Conservation (phyloP, 2,329 filamentous ascomycete species). For the Beauveria brongniartii region DNA sequence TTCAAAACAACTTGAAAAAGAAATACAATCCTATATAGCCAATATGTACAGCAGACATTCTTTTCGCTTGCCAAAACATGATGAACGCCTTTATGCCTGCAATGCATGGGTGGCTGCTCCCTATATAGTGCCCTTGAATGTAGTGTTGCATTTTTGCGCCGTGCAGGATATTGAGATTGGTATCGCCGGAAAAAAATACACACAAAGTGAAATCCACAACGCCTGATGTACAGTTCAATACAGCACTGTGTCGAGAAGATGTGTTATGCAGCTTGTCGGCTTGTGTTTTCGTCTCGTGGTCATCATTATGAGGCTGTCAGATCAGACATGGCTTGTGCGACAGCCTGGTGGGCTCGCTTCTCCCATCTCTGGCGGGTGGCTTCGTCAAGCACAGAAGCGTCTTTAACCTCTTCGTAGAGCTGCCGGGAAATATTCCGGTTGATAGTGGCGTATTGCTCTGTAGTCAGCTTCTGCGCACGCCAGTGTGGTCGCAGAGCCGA, state of each 20-base stretch:
- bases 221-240: conserved; percentile 4
- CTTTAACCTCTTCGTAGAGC: conserved; percentile 65
- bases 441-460: conserved; percentile 86
- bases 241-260: neutral
- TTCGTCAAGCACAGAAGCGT: conserved; percentile 52
- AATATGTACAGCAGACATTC: conserved; percentile 10
- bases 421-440: conserved; percentile 84
- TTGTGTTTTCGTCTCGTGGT: conserved; percentile 15
- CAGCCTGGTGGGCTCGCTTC: conserved; percentile 68
- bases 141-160: neutral
- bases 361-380: conserved; percentile 64
- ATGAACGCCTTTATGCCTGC: conserved; percentile 10
- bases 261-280: conserved; percentile 10
- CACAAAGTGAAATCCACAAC: neutral
- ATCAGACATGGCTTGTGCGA: conserved; percentile 62
- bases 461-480: conserved; percentile 67
- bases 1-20: conserved; percentile 10
- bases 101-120: conserved; percentile 2
- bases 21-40: conserved; percentile 12
- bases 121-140: neutral
- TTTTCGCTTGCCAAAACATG: neutral
- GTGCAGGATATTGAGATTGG: conserved; percentile 24
- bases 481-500: conserved; percentile 76
- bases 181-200: conserved; percentile 14
- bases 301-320: conserved; percentile 35